These are phyloP conservation scores for Cercospora sesami DNA, from an alignment of 2,329 filamentous ascomycete genomes.

Conservation along the genomic window DNA sequence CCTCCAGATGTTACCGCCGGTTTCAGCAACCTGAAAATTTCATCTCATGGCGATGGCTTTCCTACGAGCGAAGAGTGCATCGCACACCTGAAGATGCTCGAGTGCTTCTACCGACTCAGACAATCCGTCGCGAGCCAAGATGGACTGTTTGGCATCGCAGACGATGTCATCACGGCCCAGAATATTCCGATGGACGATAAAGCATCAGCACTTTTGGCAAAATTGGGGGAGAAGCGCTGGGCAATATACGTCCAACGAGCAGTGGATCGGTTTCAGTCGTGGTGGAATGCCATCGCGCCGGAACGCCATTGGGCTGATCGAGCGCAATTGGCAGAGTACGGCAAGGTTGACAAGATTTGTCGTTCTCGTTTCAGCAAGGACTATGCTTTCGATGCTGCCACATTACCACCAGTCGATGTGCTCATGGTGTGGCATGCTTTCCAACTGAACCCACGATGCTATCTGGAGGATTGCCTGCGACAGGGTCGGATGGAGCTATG, in stretches of 20 bases:
- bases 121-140: constrained; percentile 66
- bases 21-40: constrained; percentile 38
- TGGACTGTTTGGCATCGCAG: constrained; percentile 63
- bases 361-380: constrained; percentile 14
- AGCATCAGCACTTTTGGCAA: constrained; percentile 44
- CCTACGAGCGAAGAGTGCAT: constrained; percentile 61
- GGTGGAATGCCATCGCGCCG: constrained; percentile 56
- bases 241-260: constrained; percentile 67
- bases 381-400: background rate
- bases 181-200: constrained; percentile 39
- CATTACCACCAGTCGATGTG: constrained; percentile 56
- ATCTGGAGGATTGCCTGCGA: constrained; percentile 71
- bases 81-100: constrained; percentile 72
- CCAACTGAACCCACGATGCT: constrained; percentile 74
- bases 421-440: constrained; percentile 79
- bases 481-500: constrained; percentile 58
- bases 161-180: constrained; percentile 33
- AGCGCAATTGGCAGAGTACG: constrained; percentile 16
- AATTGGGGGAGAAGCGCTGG: constrained; percentile 72
- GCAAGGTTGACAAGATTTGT: constrained; percentile 23
- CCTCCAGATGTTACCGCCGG: constrained; percentile 35
- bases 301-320: constrained; percentile 17
- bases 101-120: constrained; percentile 66
- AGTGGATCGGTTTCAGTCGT: constrained; percentile 65
- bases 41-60: constrained; percentile 27